These are phyloP conservation scores for Terfezia claveryi DNA, from an alignment of 495 filamentous ascomycete species.

Conservation along the genomic window DNA sequence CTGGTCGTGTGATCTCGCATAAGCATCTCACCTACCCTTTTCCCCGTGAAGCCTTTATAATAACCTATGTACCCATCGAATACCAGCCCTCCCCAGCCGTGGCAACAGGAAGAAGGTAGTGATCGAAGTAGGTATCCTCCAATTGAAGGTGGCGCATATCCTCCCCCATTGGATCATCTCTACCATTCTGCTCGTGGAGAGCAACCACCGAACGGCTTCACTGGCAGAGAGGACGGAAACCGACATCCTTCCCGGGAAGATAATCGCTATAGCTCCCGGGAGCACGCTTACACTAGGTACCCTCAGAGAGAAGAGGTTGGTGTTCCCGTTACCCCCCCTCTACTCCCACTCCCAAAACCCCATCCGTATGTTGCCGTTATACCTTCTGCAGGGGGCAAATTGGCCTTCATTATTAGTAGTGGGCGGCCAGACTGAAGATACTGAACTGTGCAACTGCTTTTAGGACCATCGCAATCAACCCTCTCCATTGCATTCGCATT, in stretches of 20 bases:
- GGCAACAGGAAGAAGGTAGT: neutral
- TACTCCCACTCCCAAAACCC: too few relatives aligned
- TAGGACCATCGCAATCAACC: too few relatives aligned
- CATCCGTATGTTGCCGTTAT: too few relatives aligned
- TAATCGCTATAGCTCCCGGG: too few relatives aligned
- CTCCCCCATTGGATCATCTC: neutral
- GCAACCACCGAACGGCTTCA: neutral
- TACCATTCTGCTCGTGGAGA: neutral
- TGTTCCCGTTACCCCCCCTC: too few relatives aligned
- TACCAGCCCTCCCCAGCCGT: neutral
- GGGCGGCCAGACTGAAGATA: too few relatives aligned
- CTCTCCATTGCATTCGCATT: too few relatives aligned
- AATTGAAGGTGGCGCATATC: neutral
- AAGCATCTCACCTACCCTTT: neutral
- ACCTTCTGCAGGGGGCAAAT: too few relatives aligned
- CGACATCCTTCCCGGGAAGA: neutral
- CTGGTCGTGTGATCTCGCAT: neutral
- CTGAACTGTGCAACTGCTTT: too few relatives aligned
- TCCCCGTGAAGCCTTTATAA: neutral
- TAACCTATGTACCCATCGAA: neutral
- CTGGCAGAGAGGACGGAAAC: neutral
- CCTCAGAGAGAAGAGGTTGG: too few relatives aligned
- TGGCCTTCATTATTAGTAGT: too few relatives aligned
- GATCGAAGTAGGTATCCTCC: neutral
- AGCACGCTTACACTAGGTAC: too few relatives aligned